Conservation (phyloP, 257 asterid genomes). For the Solanum sitiens region DNA sequence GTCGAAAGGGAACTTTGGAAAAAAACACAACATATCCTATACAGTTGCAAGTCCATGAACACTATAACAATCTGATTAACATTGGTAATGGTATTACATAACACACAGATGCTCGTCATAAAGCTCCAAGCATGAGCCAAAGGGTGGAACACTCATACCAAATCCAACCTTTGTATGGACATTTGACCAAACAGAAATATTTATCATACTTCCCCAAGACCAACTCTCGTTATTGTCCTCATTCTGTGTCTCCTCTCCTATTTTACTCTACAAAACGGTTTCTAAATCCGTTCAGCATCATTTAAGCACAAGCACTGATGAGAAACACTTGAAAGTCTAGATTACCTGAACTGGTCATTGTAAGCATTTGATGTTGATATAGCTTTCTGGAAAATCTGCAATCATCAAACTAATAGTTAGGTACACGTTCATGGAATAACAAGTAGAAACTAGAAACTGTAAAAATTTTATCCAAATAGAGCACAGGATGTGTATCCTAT, state of each 20-base stretch:
- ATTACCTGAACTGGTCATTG: constrained; percentile 91
- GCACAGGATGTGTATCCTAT: neutral
- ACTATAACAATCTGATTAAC: neutral
- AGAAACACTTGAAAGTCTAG: neutral
- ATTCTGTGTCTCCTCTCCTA: neutral
- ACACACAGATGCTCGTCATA: neutral
- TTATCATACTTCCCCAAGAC: neutral
- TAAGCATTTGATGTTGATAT: constrained; percentile 96
- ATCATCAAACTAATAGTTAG: neutral
- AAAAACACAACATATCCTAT: neutral
- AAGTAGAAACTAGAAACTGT: neutral
- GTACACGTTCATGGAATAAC: neutral
- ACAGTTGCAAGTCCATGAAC: neutral
- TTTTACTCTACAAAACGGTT: neutral
- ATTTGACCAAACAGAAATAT: neutral
- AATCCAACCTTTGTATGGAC: neutral
- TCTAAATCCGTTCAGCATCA: neutral
- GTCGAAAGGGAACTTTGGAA: neutral
- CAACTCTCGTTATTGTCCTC: neutral
- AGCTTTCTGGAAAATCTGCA: constrained; percentile 98
- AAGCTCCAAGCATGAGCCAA: neutral
- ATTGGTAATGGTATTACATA: neutral
- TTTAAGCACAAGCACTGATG: neutral
- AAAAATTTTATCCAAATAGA: neutral
- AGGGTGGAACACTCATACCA: neutral